Percentiles rank a stretch among this genome's conserved stretches.
Conservation (phyloP, 116 monocot species). For the Thalassia testudinum region DNA sequence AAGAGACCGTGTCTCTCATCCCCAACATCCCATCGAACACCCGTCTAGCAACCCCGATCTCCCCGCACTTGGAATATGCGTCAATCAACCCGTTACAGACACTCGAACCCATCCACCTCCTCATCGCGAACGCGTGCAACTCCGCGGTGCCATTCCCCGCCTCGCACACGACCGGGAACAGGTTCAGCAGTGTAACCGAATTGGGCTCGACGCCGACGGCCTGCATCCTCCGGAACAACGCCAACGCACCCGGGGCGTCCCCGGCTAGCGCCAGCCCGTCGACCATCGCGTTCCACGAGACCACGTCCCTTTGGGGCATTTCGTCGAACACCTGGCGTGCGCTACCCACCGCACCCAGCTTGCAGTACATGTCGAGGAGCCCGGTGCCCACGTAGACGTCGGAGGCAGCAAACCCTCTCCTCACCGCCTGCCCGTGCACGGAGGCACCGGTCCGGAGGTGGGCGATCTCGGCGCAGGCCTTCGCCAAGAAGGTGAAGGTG, state of each 20-base stretch:
- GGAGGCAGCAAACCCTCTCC: conserved; percentile 20
- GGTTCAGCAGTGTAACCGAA: conserved; percentile 48
- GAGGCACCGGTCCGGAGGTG: conserved; percentile 16
- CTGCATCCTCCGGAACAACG: conserved; percentile 35
- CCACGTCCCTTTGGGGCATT: conserved; percentile 40
- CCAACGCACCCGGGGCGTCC: conserved; percentile 21
- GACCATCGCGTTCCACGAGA: conserved; percentile 82
- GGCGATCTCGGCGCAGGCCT: conserved; percentile 41
- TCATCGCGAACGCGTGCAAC: conserved; percentile 41
- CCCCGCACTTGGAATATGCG: conserved; percentile 62
- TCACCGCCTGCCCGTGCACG: conserved; percentile 22
- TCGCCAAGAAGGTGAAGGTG: conserved; percentile 58
- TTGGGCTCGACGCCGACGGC: conserved; percentile 20
- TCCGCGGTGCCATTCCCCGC: conserved; percentile 12
- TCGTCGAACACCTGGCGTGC: conserved; percentile 59
- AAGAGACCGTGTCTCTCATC: conserved; percentile 39
- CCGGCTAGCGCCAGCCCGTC: conserved; percentile 28
- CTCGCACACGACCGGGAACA: conserved; percentile 57
- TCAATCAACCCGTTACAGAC: conserved; percentile 69
- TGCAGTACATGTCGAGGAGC: conserved; percentile 58
- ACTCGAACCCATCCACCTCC: conserved; percentile 14
- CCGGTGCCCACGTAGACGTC: conserved; percentile 58
- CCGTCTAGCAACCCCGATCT: conserved; percentile 18
- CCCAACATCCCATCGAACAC: conserved; percentile 42
- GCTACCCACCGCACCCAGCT: conserved; percentile 22